Conservation (phyloP, 495 filamentous ascomycete species). For the Ascodesmis nigricans region DNA sequence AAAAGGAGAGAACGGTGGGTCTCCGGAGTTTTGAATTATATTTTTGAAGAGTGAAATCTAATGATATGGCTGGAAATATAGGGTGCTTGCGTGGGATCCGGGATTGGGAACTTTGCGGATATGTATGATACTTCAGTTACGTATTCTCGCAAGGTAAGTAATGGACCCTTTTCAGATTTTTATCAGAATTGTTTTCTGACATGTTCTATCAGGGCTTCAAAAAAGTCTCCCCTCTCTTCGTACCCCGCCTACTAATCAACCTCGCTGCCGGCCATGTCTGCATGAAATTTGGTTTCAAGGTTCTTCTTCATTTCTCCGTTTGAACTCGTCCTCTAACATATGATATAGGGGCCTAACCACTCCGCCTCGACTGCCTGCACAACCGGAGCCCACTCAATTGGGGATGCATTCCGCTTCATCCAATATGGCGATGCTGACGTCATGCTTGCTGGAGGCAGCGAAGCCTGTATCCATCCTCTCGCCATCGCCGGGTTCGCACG, state of each 20-base stretch:
- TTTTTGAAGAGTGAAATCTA: not conserved
- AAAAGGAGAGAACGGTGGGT: conserved; percentile 44
- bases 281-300: conserved; percentile 73
- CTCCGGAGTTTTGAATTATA: not conserved
- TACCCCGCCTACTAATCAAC: conserved; percentile 82
- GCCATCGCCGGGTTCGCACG: conserved; percentile 80
- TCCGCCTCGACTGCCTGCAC: conserved; percentile 85
- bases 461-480: conserved; percentile 89
- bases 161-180: conserved; percentile 2
- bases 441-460: conserved; percentile 83
- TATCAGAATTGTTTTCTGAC: no score
- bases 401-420: conserved; percentile 80
- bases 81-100: conserved; percentile 85
- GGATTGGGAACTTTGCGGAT: conserved; percentile 83
- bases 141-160: conserved; percentile 24
- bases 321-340: not conserved
- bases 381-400: conserved; percentile 81
- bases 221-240: conserved; percentile 80
- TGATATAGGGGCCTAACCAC: conserved; percentile 58
- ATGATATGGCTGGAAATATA: conserved; percentile 14
- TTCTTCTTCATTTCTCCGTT: conserved; percentile 9
- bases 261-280: conserved; percentile 84
- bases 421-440: conserved; percentile 74
- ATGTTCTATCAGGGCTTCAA: conserved; percentile 87
- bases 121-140: conserved; percentile 60